phyloP scores from a whole-genome alignment of 495 filamentous ascomycete species.

The Daldinia grandis region DNA sequence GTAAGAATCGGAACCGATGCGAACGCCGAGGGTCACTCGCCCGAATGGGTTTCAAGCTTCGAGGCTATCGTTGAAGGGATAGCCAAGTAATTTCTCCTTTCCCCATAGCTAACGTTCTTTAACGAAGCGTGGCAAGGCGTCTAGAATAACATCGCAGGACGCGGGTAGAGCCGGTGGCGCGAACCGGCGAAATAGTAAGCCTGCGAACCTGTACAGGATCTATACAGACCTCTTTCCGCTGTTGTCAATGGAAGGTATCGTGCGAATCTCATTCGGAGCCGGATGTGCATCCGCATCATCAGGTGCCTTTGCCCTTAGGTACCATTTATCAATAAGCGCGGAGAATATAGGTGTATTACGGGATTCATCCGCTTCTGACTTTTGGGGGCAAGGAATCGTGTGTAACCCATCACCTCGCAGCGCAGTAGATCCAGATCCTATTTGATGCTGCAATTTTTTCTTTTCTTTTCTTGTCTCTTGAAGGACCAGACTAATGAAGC shows the following conservation, averaged over 20 bases:
- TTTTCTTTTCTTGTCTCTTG: background rate
- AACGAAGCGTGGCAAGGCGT: background rate
- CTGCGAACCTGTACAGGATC: background rate
- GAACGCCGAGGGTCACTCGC: constrained; percentile 28
- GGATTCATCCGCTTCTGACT: background rate
- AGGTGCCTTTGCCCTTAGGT: background rate
- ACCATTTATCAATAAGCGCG: background rate
- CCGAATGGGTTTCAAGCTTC: constrained; percentile 37
- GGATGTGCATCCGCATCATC: background rate
- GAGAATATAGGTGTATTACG: too few species aligned
- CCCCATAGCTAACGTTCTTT: background rate
- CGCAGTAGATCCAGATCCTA: background rate
- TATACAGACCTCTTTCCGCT: background rate
- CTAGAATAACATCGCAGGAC: background rate
- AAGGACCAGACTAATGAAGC: background rate
- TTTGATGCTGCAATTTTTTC: background rate
- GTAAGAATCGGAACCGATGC: constrained; percentile 32
- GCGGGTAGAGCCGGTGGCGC: constrained; percentile 19
- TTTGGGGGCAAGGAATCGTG: background rate
- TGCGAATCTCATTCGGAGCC: background rate
- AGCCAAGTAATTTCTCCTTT: constrained; percentile 6
- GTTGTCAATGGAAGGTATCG: background rate
- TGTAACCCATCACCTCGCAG: background rate
- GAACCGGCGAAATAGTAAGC: constrained; percentile 2
- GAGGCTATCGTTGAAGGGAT: constrained; percentile 24